phyloP scores from a whole-genome alignment of 202 grass and related monocot genomes.

The Hordeum pubiflorum region DNA sequence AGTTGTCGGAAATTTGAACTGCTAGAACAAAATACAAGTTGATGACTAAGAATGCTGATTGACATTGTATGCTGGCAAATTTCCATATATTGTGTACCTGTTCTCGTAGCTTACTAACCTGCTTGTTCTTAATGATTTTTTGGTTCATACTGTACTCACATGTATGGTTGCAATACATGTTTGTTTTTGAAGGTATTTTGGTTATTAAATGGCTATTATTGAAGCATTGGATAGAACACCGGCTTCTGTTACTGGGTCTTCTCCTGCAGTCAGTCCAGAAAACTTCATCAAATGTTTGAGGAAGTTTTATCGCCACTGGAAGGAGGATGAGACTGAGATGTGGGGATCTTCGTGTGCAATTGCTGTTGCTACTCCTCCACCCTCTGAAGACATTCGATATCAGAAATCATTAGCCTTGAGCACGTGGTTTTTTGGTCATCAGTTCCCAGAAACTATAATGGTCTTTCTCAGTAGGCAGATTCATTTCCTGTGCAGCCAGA shows the following conservation, averaged over 20 bases:
- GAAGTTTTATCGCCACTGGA: constrained; percentile 54
- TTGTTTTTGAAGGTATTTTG: not conserved
- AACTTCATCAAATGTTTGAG: constrained; percentile 51
- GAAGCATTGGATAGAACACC: constrained; percentile 8
- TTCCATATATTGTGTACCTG: not conserved
- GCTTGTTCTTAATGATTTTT: not conserved
- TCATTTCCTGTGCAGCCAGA: constrained; percentile 3
- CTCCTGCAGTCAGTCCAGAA: constrained; percentile 35
- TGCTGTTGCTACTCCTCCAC: constrained; percentile 56
- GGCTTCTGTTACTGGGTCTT: not conserved
- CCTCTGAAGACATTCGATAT: constrained; percentile 70
- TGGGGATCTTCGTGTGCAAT: constrained; percentile 55
- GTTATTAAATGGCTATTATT: constrained; percentile 22
- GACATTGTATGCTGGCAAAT: not conserved
- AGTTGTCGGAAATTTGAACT: too few relatives aligned
- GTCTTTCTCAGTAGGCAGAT: constrained; percentile 1
- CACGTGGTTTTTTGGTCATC: constrained; percentile 53
- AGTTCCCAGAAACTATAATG: constrained; percentile 47
- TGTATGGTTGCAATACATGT: not conserved
- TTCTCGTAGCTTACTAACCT: not conserved
- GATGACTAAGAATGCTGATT: too few relatives aligned
- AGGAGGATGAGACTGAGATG: constrained; percentile 30
- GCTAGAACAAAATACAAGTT: too few relatives aligned
- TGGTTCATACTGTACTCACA: not conserved
- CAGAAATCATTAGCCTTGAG: constrained; percentile 60